Percentiles rank a stretch among this genome's conserved stretches.
These are phyloP conservation scores for Didymella arachidicola DNA, from an alignment of 2,329 filamentous ascomycete genomes.

Conservation along the genomic window DNA sequence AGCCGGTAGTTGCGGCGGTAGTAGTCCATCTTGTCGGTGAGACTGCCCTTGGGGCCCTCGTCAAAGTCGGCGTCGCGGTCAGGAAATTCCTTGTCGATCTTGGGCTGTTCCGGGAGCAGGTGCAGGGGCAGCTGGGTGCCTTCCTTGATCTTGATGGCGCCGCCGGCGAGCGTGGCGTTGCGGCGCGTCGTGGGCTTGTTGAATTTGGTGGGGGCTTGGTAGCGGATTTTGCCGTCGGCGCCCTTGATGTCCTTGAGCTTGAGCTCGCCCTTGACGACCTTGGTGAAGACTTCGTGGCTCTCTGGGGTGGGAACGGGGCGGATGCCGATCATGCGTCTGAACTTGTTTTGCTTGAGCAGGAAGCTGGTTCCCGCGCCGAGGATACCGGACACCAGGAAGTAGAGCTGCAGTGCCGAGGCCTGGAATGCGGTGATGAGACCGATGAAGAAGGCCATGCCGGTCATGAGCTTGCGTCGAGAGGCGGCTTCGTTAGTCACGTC, in stretches of 20 bases:
- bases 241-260: conserved; percentile 34
- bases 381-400: conserved; percentile 62
- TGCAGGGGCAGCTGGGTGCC: conserved; percentile 37
- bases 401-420: conserved; percentile 67
- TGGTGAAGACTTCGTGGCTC: conserved; percentile 38
- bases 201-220: conserved; percentile 35
- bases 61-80: conserved; percentile 37
- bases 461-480: conserved; percentile 51
- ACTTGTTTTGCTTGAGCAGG: conserved; percentile 47
- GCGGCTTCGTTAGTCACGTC: conserved; percentile 17
- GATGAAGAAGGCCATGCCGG: conserved; percentile 62
- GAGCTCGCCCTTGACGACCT: conserved; percentile 39
- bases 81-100: conserved; percentile 26
- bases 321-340: conserved; percentile 52
- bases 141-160: conserved; percentile 36
- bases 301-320: conserved; percentile 32
- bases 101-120: conserved; percentile 25
- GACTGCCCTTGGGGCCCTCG: conserved; percentile 29
- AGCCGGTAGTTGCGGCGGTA: conserved; percentile 39
- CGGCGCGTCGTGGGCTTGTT: conserved; percentile 23
- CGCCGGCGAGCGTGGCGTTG: conserved; percentile 21
- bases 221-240: conserved; percentile 37
- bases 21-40: conserved; percentile 36
- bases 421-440: conserved; percentile 63
- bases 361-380: conserved; percentile 52